Conservation (phyloP, 1,139 yeast genomes). For the Pichiaceae sp. region DNA sequence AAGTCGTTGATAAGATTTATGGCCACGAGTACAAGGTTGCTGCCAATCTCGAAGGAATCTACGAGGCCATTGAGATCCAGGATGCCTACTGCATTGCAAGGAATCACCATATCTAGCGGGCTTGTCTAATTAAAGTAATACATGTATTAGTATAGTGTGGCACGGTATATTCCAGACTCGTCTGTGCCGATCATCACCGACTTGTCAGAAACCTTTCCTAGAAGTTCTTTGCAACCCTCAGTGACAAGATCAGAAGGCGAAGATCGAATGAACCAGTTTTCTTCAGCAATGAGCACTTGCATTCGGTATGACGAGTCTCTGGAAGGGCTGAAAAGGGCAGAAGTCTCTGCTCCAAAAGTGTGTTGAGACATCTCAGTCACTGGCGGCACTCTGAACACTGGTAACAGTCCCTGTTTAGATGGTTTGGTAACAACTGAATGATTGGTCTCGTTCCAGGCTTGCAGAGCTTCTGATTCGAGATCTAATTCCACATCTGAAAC, state of each 20-base stretch:
- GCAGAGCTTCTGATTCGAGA: background rate
- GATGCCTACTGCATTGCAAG: constrained; percentile 72
- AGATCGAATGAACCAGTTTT: constrained; percentile 10
- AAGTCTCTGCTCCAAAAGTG: background rate
- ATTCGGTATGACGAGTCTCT: background rate
- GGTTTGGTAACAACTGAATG: background rate
- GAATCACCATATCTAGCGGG: constrained; percentile 17
- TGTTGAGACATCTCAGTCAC: constrained; percentile 8
- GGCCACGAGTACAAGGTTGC: constrained; percentile 59
- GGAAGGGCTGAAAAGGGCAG: background rate
- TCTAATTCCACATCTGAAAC: too few species aligned
- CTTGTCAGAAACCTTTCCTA: background rate
- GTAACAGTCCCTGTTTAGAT: background rate
- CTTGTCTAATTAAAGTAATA: too few species aligned
- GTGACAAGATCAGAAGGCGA: constrained; percentile 6
- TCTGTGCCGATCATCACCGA: too few species aligned
- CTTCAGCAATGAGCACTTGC: constrained; percentile 7
- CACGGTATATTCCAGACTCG: too few species aligned
- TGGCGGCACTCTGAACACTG: constrained; percentile 1
- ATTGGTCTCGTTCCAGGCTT: background rate
- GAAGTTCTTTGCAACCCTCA: background rate
- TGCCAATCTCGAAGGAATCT: constrained; percentile 86
- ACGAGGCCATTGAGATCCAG: constrained; percentile 80
- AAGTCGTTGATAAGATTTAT: constrained; percentile 62
- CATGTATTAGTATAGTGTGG: too few species aligned